Evolutionary conservation across 2,329 filamentous ascomycete genomes (phyloP), one percentile per base, ranked within the genome.

Genomic region (Botrytis paeoniae): DNA sequence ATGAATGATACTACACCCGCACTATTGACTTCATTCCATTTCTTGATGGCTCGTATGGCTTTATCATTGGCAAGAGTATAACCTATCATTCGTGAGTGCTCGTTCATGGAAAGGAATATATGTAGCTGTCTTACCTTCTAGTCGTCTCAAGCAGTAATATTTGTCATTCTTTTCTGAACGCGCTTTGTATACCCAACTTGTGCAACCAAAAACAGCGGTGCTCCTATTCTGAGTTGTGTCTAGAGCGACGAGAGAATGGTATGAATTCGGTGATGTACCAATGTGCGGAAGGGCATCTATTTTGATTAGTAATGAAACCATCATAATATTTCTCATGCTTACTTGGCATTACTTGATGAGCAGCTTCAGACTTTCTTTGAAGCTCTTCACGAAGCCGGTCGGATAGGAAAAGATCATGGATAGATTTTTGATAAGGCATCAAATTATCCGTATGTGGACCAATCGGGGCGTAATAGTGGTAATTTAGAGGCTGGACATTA

Each of bases 101-200:
- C 1, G 12, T 45, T n/a, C 72, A 39, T 37, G 57, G 37, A 0
- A 60, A 39, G 8, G 32, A n/a, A 57, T 45, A 29, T 3, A 41
- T 22, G 29, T 22, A 62, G 57, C 20, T 57, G 20, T 73, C 81
- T 70, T 82, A 89, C 90, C 92, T 86, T 98, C 94, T 35, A 99
- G 87, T 75, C 96, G 88, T 75, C 96, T 89, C 64, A 99, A 85
- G 73, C 92, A 94, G 82, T 97, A 98, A n/a, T 91, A 89, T 76
- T 93, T 91, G 18, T 95, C 96, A 78, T 95, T 95, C 80, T 96
- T 96, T 81, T 89, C 91, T 10, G 94, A 97, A 37, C 92, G 91
- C 14, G 95, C 95, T 84, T 98, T 98, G 85, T 98, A 99, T 0
- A 97, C 89, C 94, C 95, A 98, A 78, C 92, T 97, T 9, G 92